These are phyloP conservation scores for Fusarium vanettenii DNA, from an alignment of 2,329 filamentous ascomycete genomes.

Conservation along the genomic window DNA sequence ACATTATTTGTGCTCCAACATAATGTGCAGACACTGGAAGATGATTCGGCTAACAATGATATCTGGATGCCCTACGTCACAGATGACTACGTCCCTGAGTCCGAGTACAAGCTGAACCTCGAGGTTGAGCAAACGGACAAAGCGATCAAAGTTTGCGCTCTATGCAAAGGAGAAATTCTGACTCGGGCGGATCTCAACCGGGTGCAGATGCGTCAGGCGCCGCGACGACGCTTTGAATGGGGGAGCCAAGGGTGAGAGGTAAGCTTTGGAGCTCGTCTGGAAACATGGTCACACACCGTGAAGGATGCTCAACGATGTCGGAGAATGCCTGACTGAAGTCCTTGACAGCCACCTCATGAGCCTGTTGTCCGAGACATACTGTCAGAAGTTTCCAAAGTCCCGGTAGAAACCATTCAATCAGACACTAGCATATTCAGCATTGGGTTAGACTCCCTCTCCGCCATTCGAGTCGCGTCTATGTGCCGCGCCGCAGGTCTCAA, in stretches of 20 bases:
- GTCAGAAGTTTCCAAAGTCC: background rate
- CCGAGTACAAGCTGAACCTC: background rate
- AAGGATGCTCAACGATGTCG: background rate
- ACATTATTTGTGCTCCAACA: background rate
- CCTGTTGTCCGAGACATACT: background rate
- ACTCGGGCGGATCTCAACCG: background rate
- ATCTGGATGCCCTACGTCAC: background rate
- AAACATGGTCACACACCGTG: background rate
- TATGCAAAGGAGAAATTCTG: background rate
- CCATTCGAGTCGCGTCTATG: background rate
- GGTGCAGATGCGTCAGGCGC: too few relatives aligned
- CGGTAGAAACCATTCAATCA: background rate
- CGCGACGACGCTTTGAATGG: background rate
- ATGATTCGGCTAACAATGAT: background rate
- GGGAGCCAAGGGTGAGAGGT: background rate
- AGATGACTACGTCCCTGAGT: background rate
- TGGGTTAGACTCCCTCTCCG: background rate
- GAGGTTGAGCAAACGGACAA: background rate
- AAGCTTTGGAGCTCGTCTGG: background rate
- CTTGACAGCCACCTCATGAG: background rate
- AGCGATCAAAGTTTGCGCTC: background rate
- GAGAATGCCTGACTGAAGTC: background rate
- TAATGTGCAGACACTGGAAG: background rate
- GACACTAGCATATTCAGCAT: background rate
- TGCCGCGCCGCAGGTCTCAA: background rate